Percentiles rank a stretch among this genome's conserved stretches.
These are phyloP conservation scores for Blastomyces silverae DNA, from an alignment of 2,329 filamentous ascomycete genomes.

Conservation along the genomic window DNA sequence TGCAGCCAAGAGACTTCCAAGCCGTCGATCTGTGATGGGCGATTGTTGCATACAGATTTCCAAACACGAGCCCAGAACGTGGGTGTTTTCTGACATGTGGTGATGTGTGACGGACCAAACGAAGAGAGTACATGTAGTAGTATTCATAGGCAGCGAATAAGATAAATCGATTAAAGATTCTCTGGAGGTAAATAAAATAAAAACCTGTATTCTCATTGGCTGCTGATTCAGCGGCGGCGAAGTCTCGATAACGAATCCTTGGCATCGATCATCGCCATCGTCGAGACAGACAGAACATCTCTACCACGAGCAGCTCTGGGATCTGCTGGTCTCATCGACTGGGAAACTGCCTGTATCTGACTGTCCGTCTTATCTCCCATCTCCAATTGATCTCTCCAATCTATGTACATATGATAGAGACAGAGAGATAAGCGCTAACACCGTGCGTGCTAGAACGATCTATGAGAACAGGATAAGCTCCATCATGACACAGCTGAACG, in stretches of 20 bases:
- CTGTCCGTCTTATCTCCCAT: background rate
- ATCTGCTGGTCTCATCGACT: background rate
- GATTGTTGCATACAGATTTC: background rate
- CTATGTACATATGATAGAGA: background rate
- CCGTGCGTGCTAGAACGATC: background rate
- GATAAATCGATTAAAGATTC: background rate
- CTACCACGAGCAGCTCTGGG: background rate
- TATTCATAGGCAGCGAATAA: no score
- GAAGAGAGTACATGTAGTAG: no score
- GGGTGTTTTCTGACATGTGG: background rate
- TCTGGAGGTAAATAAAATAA: background rate
- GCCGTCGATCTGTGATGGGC: background rate
- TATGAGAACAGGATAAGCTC: background rate
- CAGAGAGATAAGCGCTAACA: background rate
- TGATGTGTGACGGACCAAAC: background rate
- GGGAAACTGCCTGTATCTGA: no score
- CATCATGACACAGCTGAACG: background rate
- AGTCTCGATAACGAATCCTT: background rate
- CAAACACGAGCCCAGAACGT: background rate
- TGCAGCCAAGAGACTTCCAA: conserved; percentile 4
- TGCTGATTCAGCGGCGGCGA: background rate
- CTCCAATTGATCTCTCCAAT: background rate
- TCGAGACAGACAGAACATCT: background rate
- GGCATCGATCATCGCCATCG: background rate
- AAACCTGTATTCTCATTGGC: background rate